Evolutionary conservation across 306 rosid species (phyloP).

Genomic region (Fagus sylvatica): DNA sequence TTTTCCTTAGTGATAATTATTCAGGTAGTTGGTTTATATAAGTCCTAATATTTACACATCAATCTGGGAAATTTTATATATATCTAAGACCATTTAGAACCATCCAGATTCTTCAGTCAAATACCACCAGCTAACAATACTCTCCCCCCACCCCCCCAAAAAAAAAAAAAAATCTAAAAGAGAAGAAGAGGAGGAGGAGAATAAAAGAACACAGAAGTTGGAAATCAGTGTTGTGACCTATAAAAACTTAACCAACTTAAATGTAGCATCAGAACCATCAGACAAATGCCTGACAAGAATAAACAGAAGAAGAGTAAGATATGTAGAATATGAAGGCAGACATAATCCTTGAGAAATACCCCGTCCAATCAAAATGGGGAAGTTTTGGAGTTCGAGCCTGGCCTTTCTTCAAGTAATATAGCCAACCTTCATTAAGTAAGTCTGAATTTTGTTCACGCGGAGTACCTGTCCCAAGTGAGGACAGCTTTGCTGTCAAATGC

Average conservation of each 20-base stretch:
- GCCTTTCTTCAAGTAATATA: constrained; percentile 79
- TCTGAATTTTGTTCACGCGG: constrained; percentile 46
- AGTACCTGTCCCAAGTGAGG: constrained; percentile 41
- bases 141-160: neutral
- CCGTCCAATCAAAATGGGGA: constrained; percentile 94
- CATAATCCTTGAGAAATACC: constrained; percentile 47
- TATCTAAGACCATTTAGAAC: neutral
- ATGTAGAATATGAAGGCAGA: constrained; percentile 1
- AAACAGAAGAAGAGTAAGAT: constrained; percentile 8
- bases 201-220: neutral
- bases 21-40: neutral
- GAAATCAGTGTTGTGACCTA: neutral
- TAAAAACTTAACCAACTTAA: neutral
- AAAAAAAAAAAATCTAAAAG: neutral
- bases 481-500: constrained; percentile 66
- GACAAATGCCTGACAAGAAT: constrained; percentile 3
- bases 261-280: constrained; percentile 15
- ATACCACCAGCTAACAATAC: neutral
- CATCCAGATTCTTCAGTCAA: neutral
- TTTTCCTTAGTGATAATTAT: neutral
- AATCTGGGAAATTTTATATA: neutral
- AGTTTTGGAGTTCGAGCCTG: constrained; percentile 75
- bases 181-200: neutral
- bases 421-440: constrained; percentile 63
- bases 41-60: neutral